phyloP scores from a whole-genome alignment of 2,329 filamentous ascomycete species.

The Curvularia spicifera region DNA sequence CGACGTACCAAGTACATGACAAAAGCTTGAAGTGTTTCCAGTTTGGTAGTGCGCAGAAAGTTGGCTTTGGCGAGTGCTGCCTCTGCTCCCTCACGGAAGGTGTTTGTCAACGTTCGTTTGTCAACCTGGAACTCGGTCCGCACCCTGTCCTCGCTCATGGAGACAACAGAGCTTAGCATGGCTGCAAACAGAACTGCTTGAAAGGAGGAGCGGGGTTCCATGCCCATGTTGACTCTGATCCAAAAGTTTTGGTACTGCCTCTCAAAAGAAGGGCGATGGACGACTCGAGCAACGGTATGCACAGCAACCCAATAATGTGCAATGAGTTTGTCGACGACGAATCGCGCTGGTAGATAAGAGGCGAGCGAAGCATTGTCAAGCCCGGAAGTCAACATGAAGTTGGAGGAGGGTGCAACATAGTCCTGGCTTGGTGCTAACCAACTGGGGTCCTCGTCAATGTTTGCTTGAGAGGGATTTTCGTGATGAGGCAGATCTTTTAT shows the following conservation, averaged over 20 bases:
- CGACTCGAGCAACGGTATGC: conserved; percentile 70
- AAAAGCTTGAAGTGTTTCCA: conserved; percentile 78
- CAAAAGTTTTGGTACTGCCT: conserved; percentile 70
- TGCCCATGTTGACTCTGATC: conserved; percentile 63
- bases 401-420: conserved; percentile 71
- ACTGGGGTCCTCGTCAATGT: conserved; percentile 24
- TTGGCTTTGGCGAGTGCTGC: conserved; percentile 71
- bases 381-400: conserved; percentile 67
- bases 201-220: conserved; percentile 67
- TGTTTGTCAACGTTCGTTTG: conserved; percentile 65
- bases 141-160: conserved; percentile 64
- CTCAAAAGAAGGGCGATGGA: conserved; percentile 72
- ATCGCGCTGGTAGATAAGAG: conserved; percentile 65
- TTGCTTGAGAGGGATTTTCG: conserved; percentile 16
- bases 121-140: conserved; percentile 61
- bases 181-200: conserved; percentile 74
- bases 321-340: conserved; percentile 66
- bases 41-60: conserved; percentile 71
- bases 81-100: conserved; percentile 65
- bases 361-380: conserved; percentile 57
- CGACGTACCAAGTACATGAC: conserved; percentile 73
- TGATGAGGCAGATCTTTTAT: conserved; percentile 38
- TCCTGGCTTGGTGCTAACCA: conserved; percentile 69
- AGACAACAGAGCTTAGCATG: conserved; percentile 72
- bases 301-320: conserved; percentile 72